Evolutionary conservation across 805 yeast species (phyloP), one percentile per base, ranked within the genome.

Genomic region (Kodamaea kakaduensis): DNA sequence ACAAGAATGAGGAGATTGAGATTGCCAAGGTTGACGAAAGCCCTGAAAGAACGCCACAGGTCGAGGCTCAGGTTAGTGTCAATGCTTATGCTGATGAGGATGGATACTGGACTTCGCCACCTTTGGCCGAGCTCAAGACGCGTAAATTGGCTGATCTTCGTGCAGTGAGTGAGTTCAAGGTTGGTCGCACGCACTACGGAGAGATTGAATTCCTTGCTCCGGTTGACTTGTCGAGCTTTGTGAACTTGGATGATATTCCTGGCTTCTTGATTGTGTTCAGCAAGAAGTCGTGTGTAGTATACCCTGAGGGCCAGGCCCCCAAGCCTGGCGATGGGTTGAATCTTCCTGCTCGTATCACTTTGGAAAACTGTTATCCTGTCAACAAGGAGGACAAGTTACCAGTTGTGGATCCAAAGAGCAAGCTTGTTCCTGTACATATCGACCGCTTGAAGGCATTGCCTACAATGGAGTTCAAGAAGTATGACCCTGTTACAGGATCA

Each of bases 31-130:
- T 9, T 10, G 4, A 14, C 14, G 19, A 9, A 6, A 12, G 10
- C 25, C 3, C 30, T 12, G 24, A 17, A 12, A 15, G 10, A 8
- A 13, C 27, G n/a, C 27, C 23, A 14, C 12, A 19, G 19, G 25
- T 19, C 22, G 22, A 19, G 22, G 12, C 8, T 5, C 13, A 5
- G 8, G 25, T 23, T 10, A 23, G 12, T 17, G 30, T 18, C 5
- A 25, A 29, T 10, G 37, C 25, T 4, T 25, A 73, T 27, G 67
- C 69, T 18, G 76, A 81, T 34, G 79, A 78, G 9, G 75, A 83
- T 32, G 96, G 89, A 5, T 93, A 89, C 61, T 93, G 93, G 85
- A 81, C 80, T 36, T 75, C 84, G 5, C 98, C 98, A 12, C 67
- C 87, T 2, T 51, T 81, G 24, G 73, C 78, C 4, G 78, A 78